These are phyloP conservation scores for Polytolypa hystricis DNA, from an alignment of 2,329 filamentous ascomycete species.

Conservation along the genomic window DNA sequence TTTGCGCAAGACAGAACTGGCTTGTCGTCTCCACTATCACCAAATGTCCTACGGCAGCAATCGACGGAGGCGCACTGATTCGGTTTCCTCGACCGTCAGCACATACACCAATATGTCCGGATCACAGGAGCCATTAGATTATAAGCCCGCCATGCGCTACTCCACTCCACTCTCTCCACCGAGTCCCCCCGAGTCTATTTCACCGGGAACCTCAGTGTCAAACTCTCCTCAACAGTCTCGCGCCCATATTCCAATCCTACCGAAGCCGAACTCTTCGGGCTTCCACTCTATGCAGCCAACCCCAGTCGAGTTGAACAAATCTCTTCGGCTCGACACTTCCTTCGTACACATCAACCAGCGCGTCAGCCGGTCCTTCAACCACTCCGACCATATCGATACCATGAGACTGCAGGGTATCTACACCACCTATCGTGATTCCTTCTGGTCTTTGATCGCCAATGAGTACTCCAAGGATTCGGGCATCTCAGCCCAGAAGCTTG, in stretches of 20 bases:
- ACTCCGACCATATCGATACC: conserved; percentile 42
- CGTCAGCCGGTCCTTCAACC: conserved; percentile 1
- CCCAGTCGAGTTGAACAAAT: conserved; percentile 6
- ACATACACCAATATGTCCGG: conserved; percentile 31
- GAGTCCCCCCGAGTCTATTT: conserved; percentile 15
- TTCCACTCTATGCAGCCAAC: conserved; percentile 29
- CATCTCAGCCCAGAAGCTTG: conserved; percentile 14
- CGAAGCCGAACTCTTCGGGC: conserved; percentile 28
- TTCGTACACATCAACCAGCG: conserved; percentile 11
- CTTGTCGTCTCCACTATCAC: conserved; percentile 78
- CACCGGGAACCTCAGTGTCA: conserved; percentile 3
- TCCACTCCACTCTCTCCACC: conserved; percentile 36
- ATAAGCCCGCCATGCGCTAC: conserved; percentile 30
- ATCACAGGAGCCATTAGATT: conserved; percentile 17
- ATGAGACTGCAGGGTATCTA: conserved; percentile 60
- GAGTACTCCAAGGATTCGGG: conserved; percentile 44
- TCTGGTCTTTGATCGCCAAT: conserved; percentile 61
- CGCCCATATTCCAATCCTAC: conserved; percentile 23
- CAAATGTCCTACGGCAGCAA: conserved; percentile 74
- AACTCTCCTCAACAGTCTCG: conserved; percentile 10
- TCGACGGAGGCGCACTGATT: conserved; percentile 64
- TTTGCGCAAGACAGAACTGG: conserved; percentile 77
- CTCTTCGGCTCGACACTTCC: conserved; percentile 50
- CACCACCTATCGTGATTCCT: conserved; percentile 55
- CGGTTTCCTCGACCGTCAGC: conserved; percentile 49